Evolutionary conservation across 352 stramenopile genomes (phyloP), one percentile per base, ranked within the genome.

Genomic region (Phytopythium kandeliae): DNA sequence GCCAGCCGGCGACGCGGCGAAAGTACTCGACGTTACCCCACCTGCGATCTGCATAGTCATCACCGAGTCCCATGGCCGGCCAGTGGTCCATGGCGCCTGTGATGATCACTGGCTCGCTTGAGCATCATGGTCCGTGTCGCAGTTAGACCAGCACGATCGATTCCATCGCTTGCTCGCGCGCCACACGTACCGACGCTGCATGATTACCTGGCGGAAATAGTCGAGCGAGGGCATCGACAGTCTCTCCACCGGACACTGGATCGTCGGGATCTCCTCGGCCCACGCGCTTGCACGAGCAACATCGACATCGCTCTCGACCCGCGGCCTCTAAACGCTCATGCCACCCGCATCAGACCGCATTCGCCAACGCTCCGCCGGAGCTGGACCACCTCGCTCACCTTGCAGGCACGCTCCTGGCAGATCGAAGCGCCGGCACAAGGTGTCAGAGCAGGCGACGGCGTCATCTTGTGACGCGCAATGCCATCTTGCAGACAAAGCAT

Each of bases 41-140:
- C 8, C 60, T 62, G 41, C 75, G 71, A 34, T 56, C 37, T 2
- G 57, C 43, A 36, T 62, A 51, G 12, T 38, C 19, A 10, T 76
- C 69, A 0, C 51, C 53, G 24, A 50, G 60, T 26, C 76, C 78
- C n/a, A 90, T 53, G 2, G 85, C 85, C 11, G 85, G 83, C 85
- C 85, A 95, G n/a, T 76, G 62, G 34, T 92, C 75, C 81, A 95
- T 87, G 12, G 71, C 74, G 5, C 68, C 74, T 7, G 65, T 89
- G 51, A 95, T 75, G 51, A 95, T 63, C n/a, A 89, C 74, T 0
- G 85, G 82, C 17, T 69, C 62, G 15, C 79, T 91, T 31, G 2
- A 21, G 13, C 21, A 13, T 8, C 8, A 38, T n/a, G 21, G 10
- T 9, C 10, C 8, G 17, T 17, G n/a, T 10, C 10, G 10, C 0